Percentiles rank a stretch among this genome's conserved stretches.
Evolutionary conservation across 805 yeast genomes (phyloP).

Genomic region (Ogataea siamensis): DNA sequence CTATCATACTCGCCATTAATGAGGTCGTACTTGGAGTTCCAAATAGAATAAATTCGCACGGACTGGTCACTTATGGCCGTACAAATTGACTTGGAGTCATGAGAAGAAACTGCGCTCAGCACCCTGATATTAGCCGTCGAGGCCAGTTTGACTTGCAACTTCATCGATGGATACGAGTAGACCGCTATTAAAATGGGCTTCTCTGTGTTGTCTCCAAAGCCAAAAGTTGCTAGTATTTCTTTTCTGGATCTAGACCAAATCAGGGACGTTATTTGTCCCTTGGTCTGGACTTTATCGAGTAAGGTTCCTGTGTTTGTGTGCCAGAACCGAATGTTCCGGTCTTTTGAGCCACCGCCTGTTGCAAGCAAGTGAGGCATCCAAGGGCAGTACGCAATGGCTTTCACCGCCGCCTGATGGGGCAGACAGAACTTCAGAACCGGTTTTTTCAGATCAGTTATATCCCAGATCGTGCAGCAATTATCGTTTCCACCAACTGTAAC

Average conservation of each 20-base stretch:
- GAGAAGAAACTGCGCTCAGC: slow-evolving; percentile 64
- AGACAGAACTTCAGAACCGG: slow-evolving; percentile 50
- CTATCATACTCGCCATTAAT: slow-evolving; percentile 28
- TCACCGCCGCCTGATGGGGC: slow-evolving; percentile 81
- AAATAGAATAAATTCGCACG: slow-evolving; percentile 68
- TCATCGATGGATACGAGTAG: slow-evolving; percentile 67
- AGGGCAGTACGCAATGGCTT: slow-evolving; percentile 88
- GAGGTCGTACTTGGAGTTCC: slow-evolving; percentile 50
- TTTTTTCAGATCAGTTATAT: slow-evolving; percentile 39
- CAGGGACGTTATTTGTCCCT: slow-evolving; percentile 76
- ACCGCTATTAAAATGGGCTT: slow-evolving; percentile 54
- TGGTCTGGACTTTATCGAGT: slow-evolving; percentile 52
- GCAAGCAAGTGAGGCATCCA: slow-evolving; percentile 81
- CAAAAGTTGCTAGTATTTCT: slow-evolving; percentile 78
- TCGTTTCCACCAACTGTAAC: slow-evolving; percentile 85
- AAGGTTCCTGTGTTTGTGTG: slow-evolving; percentile 77
- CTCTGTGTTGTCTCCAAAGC: slow-evolving; percentile 57
- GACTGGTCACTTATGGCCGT: slow-evolving; percentile 80
- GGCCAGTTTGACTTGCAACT: slow-evolving; percentile 45
- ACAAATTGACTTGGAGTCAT: slow-evolving; percentile 60
- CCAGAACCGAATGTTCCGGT: slow-evolving; percentile 82
- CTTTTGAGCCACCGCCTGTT: slow-evolving; percentile 89
- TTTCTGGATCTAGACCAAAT: slow-evolving; percentile 66
- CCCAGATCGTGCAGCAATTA: slow-evolving; percentile 78
- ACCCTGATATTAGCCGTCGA: slow-evolving; percentile 55